Conservation (phyloP, 345 rosid genomes). For the Corchorus olitorius region DNA sequence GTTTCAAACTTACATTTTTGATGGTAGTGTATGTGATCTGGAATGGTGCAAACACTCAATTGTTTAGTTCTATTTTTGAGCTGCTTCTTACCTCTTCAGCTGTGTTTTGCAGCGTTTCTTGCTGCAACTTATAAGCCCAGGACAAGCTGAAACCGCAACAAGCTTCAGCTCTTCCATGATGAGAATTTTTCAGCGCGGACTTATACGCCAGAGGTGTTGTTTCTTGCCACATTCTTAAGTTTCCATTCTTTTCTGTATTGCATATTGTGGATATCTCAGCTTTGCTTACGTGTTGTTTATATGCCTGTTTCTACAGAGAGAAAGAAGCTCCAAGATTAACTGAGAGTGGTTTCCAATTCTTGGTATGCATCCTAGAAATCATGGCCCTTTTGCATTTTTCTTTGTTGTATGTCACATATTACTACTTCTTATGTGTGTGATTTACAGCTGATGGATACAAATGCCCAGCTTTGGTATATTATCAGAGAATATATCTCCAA, state of each 20-base stretch:
- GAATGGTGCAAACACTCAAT: not conserved
- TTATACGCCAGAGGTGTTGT: conserved; percentile 70
- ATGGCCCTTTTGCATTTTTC: conserved; percentile 27
- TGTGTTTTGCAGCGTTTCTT: conserved; percentile 74
- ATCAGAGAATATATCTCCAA: conserved; percentile 93
- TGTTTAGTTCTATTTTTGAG: conserved; percentile 19
- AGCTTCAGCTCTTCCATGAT: conserved; percentile 92
- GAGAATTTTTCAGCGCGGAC: conserved; percentile 88
- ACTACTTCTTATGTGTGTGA: conserved; percentile 23
- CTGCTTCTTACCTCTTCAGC: conserved; percentile 33
- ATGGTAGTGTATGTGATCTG: conserved; percentile 6
- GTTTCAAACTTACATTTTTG: conserved; percentile 17
- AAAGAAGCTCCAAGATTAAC: conserved; percentile 80
- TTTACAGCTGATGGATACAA: conserved; percentile 95
- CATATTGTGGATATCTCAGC: conserved; percentile 18
- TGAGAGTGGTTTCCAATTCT: conserved; percentile 96
- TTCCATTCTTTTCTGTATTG: conserved; percentile 14
- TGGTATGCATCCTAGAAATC: conserved; percentile 58
- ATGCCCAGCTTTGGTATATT: conserved; percentile 96
- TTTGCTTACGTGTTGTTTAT: conserved; percentile 18
- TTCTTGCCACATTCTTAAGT: conserved; percentile 13
- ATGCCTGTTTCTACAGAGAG: conserved; percentile 53
- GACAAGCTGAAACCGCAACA: conserved; percentile 65
- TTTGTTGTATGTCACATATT: conserved; percentile 10
- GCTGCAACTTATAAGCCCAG: conserved; percentile 86